phyloP scores from a whole-genome alignment of 2,329 filamentous ascomycete species.

The Phoma herbarum region DNA sequence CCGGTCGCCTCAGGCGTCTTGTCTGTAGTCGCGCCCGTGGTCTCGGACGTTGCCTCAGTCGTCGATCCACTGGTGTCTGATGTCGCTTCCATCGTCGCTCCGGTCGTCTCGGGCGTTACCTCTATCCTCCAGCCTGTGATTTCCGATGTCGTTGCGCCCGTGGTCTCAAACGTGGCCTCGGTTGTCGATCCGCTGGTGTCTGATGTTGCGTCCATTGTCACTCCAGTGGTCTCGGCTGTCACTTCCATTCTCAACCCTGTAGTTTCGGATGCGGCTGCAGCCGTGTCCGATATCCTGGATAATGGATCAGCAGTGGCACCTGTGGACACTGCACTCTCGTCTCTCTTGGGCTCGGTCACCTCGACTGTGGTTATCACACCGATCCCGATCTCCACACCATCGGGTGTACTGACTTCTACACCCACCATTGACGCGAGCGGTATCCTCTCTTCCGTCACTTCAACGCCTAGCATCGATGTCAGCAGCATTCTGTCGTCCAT shows the following conservation, averaged over 20 bases:
- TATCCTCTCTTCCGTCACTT: background rate
- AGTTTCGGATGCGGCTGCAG: background rate
- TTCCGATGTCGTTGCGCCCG: background rate
- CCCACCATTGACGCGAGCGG: too few relatives aligned
- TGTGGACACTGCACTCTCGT: background rate
- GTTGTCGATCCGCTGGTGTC: background rate
- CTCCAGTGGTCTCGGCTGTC: background rate
- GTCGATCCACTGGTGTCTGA: background rate
- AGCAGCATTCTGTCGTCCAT: background rate
- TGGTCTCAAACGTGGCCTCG: background rate
- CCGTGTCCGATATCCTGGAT: background rate
- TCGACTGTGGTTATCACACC: background rate
- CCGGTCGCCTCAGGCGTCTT: background rate
- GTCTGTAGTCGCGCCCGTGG: background rate
- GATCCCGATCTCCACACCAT: background rate
- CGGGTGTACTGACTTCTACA: too few relatives aligned
- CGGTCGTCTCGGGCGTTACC: background rate
- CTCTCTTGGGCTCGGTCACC: background rate
- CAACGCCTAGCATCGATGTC: background rate
- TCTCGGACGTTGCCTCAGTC: background rate
- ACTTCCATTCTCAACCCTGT: background rate
- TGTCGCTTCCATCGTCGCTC: background rate
- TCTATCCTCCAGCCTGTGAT: background rate
- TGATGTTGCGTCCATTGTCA: background rate
- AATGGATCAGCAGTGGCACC: background rate